A percentile compares a stretch with the other conserved stretches of the same genome.
phyloP scores from a whole-genome alignment of 495 filamentous ascomycete genomes.

The Penicillium turbatum region DNA sequence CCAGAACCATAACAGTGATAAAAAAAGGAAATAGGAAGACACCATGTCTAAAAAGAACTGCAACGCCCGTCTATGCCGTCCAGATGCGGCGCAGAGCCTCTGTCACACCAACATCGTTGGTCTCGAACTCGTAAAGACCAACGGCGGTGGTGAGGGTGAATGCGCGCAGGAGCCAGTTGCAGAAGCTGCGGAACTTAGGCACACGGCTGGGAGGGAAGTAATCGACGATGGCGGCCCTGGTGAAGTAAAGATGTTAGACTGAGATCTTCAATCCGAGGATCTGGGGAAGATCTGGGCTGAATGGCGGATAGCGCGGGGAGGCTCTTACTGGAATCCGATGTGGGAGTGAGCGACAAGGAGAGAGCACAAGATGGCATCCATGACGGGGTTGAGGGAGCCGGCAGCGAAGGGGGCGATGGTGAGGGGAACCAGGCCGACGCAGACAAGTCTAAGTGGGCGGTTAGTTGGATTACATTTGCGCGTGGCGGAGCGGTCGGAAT shows the following conservation, averaged over 20 bases:
- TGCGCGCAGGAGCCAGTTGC: constrained; percentile 73
- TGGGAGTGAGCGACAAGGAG: constrained; percentile 86
- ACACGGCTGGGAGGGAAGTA: constrained; percentile 74
- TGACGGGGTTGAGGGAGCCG: constrained; percentile 81
- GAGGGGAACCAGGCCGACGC: constrained; percentile 74
- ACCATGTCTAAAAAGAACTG: constrained; percentile 21
- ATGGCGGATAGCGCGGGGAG: background rate
- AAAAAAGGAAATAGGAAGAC: constrained; percentile 28
- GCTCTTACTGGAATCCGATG: constrained; percentile 78
- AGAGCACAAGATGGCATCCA: constrained; percentile 81
- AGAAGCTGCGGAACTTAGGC: constrained; percentile 57
- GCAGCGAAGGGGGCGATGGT: constrained; percentile 88
- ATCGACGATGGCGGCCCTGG: constrained; percentile 74
- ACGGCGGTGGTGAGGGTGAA: constrained; percentile 76
- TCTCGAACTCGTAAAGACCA: constrained; percentile 97
- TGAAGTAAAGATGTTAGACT: constrained; percentile 11
- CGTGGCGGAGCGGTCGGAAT: background rate
- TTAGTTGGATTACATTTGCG: constrained; percentile 3
- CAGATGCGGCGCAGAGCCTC: constrained; percentile 83
- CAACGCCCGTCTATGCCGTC: constrained; percentile 53
- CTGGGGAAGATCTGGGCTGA: background rate
- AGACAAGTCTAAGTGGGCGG: constrained; percentile 53
- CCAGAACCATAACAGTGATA: constrained; percentile 16
- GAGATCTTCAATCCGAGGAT: background rate
- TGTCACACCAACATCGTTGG: constrained; percentile 94